phyloP scores from a whole-genome alignment of 306 rosid species.

The Acmispon strigosus region DNA sequence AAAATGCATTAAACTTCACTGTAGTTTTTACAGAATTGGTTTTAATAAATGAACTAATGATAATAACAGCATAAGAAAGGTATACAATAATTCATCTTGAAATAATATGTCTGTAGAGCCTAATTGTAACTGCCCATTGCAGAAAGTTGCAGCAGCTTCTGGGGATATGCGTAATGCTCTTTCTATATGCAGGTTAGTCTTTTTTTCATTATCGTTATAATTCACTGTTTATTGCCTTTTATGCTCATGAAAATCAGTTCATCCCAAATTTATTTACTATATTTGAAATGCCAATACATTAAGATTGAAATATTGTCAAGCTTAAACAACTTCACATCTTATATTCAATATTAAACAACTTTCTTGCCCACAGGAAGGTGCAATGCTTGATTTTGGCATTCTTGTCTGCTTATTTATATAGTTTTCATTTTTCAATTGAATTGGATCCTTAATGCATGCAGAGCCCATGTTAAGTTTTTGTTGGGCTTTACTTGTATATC shows the following conservation, averaged over 20 bases:
- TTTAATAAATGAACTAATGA: background rate
- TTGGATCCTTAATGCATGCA: background rate
- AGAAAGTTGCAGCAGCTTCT: slow-evolving; percentile 94
- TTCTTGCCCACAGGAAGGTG: background rate
- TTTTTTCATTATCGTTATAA: background rate
- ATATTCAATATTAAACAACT: background rate
- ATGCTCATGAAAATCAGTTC: background rate
- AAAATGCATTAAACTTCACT: background rate
- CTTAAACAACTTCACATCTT: background rate
- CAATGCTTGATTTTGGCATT: background rate
- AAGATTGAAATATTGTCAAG: background rate
- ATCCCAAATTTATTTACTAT: background rate
- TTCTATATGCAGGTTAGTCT: slow-evolving; percentile 67
- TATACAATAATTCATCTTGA: background rate
- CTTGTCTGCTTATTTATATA: background rate
- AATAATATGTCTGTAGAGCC: background rate
- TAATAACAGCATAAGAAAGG: background rate
- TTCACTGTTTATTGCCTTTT: background rate
- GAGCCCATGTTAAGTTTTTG: background rate
- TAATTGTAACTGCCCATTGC: slow-evolving; percentile 25
- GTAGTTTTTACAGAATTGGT: background rate
- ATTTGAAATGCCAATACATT: background rate
- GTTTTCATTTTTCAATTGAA: background rate
- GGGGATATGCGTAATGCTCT: slow-evolving; percentile 98
- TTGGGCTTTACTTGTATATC: background rate